phyloP scores from a whole-genome alignment of 2,329 filamentous ascomycete genomes.

The Fusarium drepaniforme region DNA sequence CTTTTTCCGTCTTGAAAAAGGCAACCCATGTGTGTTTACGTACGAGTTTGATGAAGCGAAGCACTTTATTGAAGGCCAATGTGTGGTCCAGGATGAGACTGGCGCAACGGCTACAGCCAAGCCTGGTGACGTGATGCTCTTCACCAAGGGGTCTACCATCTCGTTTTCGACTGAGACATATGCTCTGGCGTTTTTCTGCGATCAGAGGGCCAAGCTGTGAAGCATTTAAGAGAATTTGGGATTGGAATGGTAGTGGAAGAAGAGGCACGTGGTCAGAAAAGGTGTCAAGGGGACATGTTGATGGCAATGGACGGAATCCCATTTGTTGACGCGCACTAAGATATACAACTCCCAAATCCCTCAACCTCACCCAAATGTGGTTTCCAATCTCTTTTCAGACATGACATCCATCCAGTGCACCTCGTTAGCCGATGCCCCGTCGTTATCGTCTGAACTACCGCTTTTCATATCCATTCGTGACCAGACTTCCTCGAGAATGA shows the following conservation, averaged over 20 bases:
- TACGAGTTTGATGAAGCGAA: conserved; percentile 21
- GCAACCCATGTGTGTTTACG: not conserved
- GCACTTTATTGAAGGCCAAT: conserved; percentile 8
- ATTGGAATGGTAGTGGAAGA: no score
- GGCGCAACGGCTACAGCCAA: not conserved
- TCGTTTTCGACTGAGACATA: conserved; percentile 9
- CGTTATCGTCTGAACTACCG: not conserved
- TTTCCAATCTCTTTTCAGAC: conserved; percentile 23
- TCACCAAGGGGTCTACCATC: conserved; percentile 10
- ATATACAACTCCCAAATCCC: no score
- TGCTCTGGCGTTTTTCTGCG: conserved; percentile 13
- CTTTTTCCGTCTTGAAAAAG: conserved; percentile 20
- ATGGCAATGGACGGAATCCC: not conserved
- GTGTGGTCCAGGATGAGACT: conserved; percentile 5
- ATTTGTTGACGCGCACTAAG: not conserved
- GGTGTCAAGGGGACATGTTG: no score
- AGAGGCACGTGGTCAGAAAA: no score
- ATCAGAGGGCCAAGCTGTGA: conserved; percentile 17
- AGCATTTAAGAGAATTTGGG: accelerated
- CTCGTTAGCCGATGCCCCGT: not conserved
- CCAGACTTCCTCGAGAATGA: conserved; percentile 30
- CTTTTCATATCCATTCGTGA: conserved; percentile 15
- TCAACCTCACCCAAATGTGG: conserved; percentile 18
- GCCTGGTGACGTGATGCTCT: conserved; percentile 11
- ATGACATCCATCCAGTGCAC: conserved; percentile 32